Evolutionary conservation across 768 basidiomycete genomes (phyloP).

Genomic region (Collybia mongolica): DNA sequence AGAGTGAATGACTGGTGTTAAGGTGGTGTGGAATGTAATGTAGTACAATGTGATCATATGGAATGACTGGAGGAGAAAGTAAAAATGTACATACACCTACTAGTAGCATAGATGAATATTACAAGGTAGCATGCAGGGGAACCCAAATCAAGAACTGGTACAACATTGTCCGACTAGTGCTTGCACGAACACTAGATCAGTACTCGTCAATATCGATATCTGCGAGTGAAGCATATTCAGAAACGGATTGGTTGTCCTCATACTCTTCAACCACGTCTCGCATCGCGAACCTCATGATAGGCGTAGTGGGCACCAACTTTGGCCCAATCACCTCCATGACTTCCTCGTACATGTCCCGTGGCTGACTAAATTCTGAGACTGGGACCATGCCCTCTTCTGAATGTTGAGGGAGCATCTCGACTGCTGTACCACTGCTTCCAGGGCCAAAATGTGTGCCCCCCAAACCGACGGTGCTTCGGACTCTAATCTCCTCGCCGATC

Average conservation of each 20-base stretch:
- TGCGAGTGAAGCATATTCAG: slow-evolving; percentile 78
- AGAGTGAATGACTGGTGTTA: slow-evolving; percentile 30
- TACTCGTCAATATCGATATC: slow-evolving; percentile 52
- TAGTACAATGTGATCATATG: too few relatives aligned
- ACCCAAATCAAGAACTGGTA: too few relatives aligned
- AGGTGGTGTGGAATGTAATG: too few relatives aligned
- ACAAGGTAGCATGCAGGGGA: background rate
- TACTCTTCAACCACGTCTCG: slow-evolving; percentile 81
- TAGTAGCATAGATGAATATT: background rate
- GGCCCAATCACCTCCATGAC: slow-evolving; percentile 67
- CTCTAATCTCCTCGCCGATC: slow-evolving; percentile 29
- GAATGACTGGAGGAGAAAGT: too few relatives aligned
- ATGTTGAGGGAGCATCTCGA: slow-evolving; percentile 27
- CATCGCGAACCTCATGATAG: slow-evolving; percentile 86
- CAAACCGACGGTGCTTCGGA: slow-evolving; percentile 17
- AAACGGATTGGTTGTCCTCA: slow-evolving; percentile 70
- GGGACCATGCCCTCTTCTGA: slow-evolving; percentile 29
- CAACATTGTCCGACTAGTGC: background rate
- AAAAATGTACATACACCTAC: too few relatives aligned
- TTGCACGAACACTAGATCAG: too few relatives aligned
- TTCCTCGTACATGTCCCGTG: slow-evolving; percentile 45
- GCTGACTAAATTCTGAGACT: slow-evolving; percentile 32
- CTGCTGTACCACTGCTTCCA: slow-evolving; percentile 40
- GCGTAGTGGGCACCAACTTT: slow-evolving; percentile 72
- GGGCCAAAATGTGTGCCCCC: slow-evolving; percentile 4